Conservation (phyloP, 805 yeast genomes). For the Cyberlindnera maritima region DNA sequence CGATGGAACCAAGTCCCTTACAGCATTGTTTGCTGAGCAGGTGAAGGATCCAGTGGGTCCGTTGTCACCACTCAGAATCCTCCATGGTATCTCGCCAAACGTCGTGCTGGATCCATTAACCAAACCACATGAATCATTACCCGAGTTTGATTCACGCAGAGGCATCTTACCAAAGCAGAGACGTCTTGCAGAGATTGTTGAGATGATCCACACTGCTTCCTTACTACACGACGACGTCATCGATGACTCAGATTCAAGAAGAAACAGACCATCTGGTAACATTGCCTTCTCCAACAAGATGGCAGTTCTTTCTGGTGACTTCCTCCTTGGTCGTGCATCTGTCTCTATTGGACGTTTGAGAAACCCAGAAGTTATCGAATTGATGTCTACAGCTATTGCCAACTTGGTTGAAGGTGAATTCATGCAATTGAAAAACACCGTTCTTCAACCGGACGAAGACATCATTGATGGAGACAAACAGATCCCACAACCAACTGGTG, state of each 20-base stretch:
- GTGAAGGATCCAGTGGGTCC: slow-evolving; percentile 43
- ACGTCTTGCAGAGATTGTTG: slow-evolving; percentile 94
- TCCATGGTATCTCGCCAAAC: slow-evolving; percentile 88
- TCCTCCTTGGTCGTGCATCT: slow-evolving; percentile 91
- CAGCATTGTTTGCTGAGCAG: slow-evolving; percentile 45
- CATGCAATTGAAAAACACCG: slow-evolving; percentile 96
- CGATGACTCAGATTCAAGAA: slow-evolving; percentile 80
- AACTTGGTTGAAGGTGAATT: slow-evolving; percentile 97
- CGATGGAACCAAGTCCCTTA: slow-evolving; percentile 51
- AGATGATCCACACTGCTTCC: slow-evolving; percentile 97
- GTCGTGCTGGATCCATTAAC: slow-evolving; percentile 80
- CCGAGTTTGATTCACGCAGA: slow-evolving; percentile 51
- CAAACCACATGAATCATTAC: slow-evolving; percentile 71
- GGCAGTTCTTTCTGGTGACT: slow-evolving; percentile 98
- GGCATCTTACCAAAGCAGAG: slow-evolving; percentile 95
- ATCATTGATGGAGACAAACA: slow-evolving; percentile 45
- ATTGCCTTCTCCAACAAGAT: slow-evolving; percentile 93
- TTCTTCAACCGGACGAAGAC: slow-evolving; percentile 49
- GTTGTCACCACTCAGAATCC: slow-evolving; percentile 75
- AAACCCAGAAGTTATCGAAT: slow-evolving; percentile 96
- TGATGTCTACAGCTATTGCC: slow-evolving; percentile 93
- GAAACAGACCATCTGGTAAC: slow-evolving; percentile 91
- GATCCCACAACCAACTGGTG: slow-evolving; percentile 60
- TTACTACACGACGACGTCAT: slow-evolving; percentile 95
- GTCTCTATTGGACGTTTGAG: slow-evolving; percentile 90